phyloP scores from a whole-genome alignment of 768 basidiomycete species.

The Podaxis rugospora region DNA sequence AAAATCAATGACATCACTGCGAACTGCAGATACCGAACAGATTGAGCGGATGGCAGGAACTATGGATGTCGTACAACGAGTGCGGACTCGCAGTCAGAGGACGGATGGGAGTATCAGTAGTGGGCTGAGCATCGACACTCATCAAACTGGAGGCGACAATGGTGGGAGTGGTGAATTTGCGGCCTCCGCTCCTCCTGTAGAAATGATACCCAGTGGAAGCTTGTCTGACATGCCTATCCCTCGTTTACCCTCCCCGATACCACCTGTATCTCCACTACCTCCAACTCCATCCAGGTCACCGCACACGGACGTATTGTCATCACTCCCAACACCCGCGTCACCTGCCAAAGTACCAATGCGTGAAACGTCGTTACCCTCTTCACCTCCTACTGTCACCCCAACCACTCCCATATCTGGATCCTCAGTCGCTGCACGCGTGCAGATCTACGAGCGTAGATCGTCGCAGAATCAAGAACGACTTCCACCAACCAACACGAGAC shows the following conservation, averaged over 20 bases:
- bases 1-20: conserved; percentile 51
- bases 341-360: conserved; percentile 1
- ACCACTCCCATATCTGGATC: conserved; percentile 19
- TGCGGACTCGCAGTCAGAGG: conserved; percentile 27
- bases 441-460: conserved; percentile 53
- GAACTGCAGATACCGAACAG: conserved; percentile 65
- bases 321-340: background rate
- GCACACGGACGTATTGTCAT: no score
- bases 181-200: conserved; percentile 30
- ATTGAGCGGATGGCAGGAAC: conserved; percentile 61
- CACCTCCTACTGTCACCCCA: conserved; percentile 13
- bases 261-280: conserved; percentile 7
- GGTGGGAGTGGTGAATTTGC: conserved; percentile 13
- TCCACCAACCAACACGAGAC: conserved; percentile 35
- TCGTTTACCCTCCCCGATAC: background rate
- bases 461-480: conserved; percentile 41
- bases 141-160: conserved; percentile 10
- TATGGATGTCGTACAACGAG: conserved; percentile 67
- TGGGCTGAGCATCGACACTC: conserved; percentile 26
- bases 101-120: conserved; percentile 26
- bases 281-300: background rate
- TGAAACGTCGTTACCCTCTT: background rate
- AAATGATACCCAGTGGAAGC: conserved; percentile 17
- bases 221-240: background rate
- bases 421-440: conserved; percentile 48